These are phyloP conservation scores for Plasmopara viticola DNA, from an alignment of 352 stramenopile genomes.

Conservation along the genomic window DNA sequence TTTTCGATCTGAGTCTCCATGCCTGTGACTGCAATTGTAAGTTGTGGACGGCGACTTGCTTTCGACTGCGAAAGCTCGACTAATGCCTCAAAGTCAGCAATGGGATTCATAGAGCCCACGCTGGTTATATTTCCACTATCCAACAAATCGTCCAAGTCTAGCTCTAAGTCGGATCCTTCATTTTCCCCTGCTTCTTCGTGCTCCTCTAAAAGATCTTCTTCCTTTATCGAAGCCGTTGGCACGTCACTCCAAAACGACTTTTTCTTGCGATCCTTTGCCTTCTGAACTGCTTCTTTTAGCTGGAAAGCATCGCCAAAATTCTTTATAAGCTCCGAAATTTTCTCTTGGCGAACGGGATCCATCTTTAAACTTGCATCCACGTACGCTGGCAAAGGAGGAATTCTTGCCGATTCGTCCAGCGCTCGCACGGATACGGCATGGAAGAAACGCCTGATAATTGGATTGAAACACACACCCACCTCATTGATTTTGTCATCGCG, in stretches of 20 bases:
- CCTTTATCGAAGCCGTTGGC: slow-evolving; percentile 22
- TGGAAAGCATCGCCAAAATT: slow-evolving; percentile 68
- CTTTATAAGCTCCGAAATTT: slow-evolving; percentile 54
- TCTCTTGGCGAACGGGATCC: slow-evolving; percentile 36
- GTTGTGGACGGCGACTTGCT: slow-evolving; percentile 28
- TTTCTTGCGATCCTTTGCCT: slow-evolving; percentile 58
- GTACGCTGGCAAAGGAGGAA: slow-evolving; percentile 49
- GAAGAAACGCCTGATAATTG: slow-evolving; percentile 67
- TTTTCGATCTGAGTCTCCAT: slow-evolving; percentile 66
- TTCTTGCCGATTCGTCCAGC: slow-evolving; percentile 36
- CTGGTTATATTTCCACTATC: slow-evolving; percentile 53
- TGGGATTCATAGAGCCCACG: slow-evolving; percentile 81
- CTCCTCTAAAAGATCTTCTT: slow-evolving; percentile 41
- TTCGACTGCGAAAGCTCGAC: slow-evolving; percentile 43
- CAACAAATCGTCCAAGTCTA: slow-evolving; percentile 72
- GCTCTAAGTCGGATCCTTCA: slow-evolving; percentile 45
- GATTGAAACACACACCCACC: slow-evolving; percentile 61
- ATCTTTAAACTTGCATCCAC: slow-evolving; percentile 61
- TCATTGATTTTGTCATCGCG: slow-evolving; percentile 55
- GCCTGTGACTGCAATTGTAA: slow-evolving; percentile 48
- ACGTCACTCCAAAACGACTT: slow-evolving; percentile 80
- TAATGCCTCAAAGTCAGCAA: slow-evolving; percentile 75
- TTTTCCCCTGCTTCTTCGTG: slow-evolving; percentile 16
- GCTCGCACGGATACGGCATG: slow-evolving; percentile 51
- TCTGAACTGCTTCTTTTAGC: slow-evolving; percentile 69